phyloP scores from a whole-genome alignment of 1,284 basidiomycete species.

The Ceratobasidium sp. region DNA sequence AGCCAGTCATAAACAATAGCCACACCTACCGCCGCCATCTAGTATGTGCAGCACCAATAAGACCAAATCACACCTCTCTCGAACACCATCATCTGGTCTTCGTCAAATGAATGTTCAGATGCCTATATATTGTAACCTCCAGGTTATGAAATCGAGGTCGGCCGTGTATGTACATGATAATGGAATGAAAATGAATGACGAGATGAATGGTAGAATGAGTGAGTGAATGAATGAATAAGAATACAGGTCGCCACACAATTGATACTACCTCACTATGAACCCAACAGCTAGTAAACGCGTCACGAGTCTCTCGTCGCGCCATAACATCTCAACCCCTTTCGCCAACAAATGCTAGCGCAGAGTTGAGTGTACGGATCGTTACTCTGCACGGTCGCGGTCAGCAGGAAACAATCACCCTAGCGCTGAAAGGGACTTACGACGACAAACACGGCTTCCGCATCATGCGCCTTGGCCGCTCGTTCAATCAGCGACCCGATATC shows the following conservation, averaged over 20 bases:
- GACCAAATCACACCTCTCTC: too few species aligned
- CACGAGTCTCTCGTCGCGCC: conserved; percentile 35
- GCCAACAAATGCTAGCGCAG: conserved; percentile 33
- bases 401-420: not conserved
- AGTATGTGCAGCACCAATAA: conserved; percentile 18
- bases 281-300: not conserved
- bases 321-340: conserved; percentile 43
- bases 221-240: conserved; percentile 9
- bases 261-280: not conserved
- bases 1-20: too few species aligned
- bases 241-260: not conserved
- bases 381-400: not conserved
- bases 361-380: conserved; percentile 39
- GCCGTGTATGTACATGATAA: not conserved
- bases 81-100: too few species aligned
- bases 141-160: not conserved
- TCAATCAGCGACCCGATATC: conserved; percentile 36
- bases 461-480: conserved; percentile 31
- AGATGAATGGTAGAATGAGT: not conserved
- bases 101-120: too few species aligned
- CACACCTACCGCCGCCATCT: too few species aligned
- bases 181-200: not conserved
- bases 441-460: conserved; percentile 41
- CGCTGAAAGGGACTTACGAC: not conserved
- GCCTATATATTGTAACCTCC: too few species aligned